Evolutionary conservation across 441 rosid genomes (phyloP).

Genomic region (Mallotus repandus): DNA sequence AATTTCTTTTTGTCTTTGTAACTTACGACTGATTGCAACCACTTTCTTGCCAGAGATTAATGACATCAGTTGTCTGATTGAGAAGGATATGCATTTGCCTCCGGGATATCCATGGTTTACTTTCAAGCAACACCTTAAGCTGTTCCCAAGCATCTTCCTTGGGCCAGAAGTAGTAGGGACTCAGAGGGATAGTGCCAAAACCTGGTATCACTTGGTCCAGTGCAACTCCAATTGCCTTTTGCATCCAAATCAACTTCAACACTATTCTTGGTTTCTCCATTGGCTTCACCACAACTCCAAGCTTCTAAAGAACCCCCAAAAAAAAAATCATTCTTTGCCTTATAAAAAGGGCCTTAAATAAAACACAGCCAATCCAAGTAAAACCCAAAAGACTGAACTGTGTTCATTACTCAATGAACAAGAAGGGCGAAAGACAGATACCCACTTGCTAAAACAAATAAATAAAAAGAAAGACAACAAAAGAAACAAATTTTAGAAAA

Average conservation of each 20-base stretch:
- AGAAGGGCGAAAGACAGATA: background rate
- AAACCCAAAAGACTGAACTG: background rate
- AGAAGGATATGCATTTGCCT: slow-evolving; percentile 71
- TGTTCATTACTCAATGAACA: slow-evolving; percentile 2
- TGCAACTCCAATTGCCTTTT: slow-evolving; percentile 75
- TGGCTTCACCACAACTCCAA: slow-evolving; percentile 70
- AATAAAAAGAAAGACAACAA: background rate
- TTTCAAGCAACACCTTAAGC: slow-evolving; percentile 69
- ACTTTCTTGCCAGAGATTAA: slow-evolving; percentile 78
- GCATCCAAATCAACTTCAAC: slow-evolving; percentile 86
- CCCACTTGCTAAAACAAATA: background rate
- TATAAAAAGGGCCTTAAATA: too few relatives aligned
- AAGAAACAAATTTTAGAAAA: background rate
- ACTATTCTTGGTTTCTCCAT: slow-evolving; percentile 67
- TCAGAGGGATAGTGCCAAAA: slow-evolving; percentile 70
- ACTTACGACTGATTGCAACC: slow-evolving; percentile 40
- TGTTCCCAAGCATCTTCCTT: slow-evolving; percentile 86
- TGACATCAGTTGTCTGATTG: slow-evolving; percentile 82
- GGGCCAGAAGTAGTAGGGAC: slow-evolving; percentile 91
- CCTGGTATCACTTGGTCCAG: slow-evolving; percentile 73
- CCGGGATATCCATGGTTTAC: slow-evolving; percentile 86
- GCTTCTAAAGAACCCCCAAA: slow-evolving; percentile 38
- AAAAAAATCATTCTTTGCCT: background rate
- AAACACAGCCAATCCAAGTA: background rate
- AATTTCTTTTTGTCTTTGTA: background rate